Conservation (phyloP, 176 grass and related monocot species). For the Lolium perenne region DNA sequence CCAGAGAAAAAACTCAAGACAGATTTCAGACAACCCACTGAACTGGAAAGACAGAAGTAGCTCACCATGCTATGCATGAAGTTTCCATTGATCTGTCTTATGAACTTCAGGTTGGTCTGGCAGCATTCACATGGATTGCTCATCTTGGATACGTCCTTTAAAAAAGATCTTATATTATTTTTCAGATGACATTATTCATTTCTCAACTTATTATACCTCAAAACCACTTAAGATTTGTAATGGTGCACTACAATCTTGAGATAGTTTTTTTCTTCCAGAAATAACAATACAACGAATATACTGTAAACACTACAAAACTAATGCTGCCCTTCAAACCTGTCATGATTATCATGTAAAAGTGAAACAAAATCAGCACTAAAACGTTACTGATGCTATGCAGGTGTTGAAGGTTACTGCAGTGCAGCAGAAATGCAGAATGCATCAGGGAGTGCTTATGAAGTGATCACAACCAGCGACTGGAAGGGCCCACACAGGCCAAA, state of each 20-base stretch:
- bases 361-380: no score
- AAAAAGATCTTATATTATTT: neutral
- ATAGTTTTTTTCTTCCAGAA: neutral
- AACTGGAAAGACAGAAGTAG: neutral
- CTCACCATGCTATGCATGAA: constrained; percentile 20
- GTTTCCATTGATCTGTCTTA: neutral
- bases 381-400: no score
- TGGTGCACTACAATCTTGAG: neutral
- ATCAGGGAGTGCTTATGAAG: no score
- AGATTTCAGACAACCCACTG: neutral
- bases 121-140: neutral
- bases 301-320: neutral
- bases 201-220: neutral
- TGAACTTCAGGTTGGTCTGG: neutral
- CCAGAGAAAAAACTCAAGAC: neutral
- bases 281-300: neutral
- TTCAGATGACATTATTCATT: neutral
- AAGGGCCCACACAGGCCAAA: no score
- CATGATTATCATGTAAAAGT: no score
- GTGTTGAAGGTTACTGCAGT: no score
- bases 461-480: no score
- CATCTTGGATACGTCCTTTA: neutral
- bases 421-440: no score
- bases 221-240: neutral
- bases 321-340: neutral